These are phyloP conservation scores for Truncatella angustata DNA, from an alignment of 2,329 filamentous ascomycete species.

Conservation along the genomic window DNA sequence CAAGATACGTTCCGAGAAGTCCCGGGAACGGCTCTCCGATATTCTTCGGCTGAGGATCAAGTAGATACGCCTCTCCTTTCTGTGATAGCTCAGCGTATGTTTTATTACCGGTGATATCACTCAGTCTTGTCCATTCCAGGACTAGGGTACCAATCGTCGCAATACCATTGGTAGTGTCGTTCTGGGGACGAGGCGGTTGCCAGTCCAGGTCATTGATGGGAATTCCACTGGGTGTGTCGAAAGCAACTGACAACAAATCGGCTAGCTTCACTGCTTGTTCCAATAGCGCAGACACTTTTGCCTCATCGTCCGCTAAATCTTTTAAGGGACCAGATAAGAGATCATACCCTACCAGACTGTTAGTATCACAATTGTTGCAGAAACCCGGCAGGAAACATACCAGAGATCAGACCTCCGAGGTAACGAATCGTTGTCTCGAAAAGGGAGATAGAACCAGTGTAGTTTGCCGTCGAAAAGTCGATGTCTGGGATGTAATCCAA, in stretches of 20 bases:
- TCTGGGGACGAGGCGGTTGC: conserved; percentile 46
- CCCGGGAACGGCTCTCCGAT: conserved; percentile 72
- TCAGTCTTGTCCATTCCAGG: conserved; percentile 80
- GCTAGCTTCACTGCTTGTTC: conserved; percentile 67
- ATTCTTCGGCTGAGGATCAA: conserved; percentile 59
- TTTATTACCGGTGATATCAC: conserved; percentile 67
- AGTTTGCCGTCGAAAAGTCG: conserved; percentile 63
- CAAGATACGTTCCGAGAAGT: conserved; percentile 67
- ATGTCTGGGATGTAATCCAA: conserved; percentile 68
- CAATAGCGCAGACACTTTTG: conserved; percentile 59
- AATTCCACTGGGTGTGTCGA: conserved; percentile 72
- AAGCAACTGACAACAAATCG: conserved; percentile 72
- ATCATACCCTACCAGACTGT: conserved; percentile 55
- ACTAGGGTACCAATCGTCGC: conserved; percentile 77
- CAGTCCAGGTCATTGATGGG: conserved; percentile 70
- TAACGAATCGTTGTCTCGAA: conserved; percentile 94
- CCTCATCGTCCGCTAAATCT: conserved; percentile 40
- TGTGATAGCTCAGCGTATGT: conserved; percentile 67
- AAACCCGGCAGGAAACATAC: conserved; percentile 30
- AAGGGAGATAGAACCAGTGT: conserved; percentile 58
- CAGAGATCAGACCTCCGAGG: conserved; percentile 75
- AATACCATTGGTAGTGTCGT: conserved; percentile 62
- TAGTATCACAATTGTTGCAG: background rate
- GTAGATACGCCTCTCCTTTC: conserved; percentile 66
- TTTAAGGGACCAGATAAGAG: conserved; percentile 67